Conservation (phyloP, 345 rosid species). For the Luvunga scandens region DNA sequence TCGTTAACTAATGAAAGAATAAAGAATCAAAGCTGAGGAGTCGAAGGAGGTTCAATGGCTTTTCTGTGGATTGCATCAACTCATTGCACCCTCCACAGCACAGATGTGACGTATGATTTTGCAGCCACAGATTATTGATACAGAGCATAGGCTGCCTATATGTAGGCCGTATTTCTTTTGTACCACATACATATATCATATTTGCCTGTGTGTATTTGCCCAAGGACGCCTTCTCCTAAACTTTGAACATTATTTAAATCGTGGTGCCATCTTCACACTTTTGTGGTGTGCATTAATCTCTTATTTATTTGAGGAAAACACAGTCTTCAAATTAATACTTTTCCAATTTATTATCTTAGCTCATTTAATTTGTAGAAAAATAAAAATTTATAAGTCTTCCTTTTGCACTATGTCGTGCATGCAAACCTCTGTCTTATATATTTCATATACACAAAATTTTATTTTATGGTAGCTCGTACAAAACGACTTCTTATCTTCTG, state of each 20-base stretch:
- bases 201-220: background rate
- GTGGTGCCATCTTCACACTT: background rate
- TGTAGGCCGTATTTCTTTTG: background rate
- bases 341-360: too few relatives aligned
- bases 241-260: background rate
- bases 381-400: too few relatives aligned
- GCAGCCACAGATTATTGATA: conserved; percentile 14
- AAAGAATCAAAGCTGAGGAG: background rate
- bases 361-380: too few relatives aligned
- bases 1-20: conserved; percentile 13
- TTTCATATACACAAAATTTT: too few relatives aligned
- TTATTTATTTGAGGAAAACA: too few relatives aligned
- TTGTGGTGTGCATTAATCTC: too few relatives aligned
- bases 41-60: conserved; percentile 1
- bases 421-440: rapidly evolving
- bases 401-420: too few relatives aligned
- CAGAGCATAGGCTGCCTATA: background rate
- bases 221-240: background rate
- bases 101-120: conserved; percentile 12
- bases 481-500: too few relatives aligned
- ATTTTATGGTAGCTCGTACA: too few relatives aligned
- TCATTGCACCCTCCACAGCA: background rate
- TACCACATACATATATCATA: background rate
- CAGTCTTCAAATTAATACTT: too few relatives aligned
- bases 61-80: conserved; percentile 8